Base-by-base conservation (phyloP, 1,139 yeast species). In the Candida anutae region DNA sequence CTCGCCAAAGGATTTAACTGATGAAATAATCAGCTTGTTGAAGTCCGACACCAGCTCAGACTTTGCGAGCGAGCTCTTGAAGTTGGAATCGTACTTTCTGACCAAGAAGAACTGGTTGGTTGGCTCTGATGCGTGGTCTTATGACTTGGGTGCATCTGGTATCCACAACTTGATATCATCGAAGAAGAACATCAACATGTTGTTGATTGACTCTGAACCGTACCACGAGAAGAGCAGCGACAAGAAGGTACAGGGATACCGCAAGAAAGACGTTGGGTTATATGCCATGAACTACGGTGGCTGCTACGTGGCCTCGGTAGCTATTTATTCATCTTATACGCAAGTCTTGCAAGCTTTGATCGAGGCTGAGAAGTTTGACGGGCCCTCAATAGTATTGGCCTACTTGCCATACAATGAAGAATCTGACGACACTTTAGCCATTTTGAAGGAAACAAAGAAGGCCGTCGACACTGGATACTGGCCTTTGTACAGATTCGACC, bases 81-180 rank as follows among this genome's bases (percentile, higher is more conserved):
- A 58, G 3, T 55, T 59, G 25, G 58, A 69, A 35, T 57, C 62
- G 4, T 65, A 59, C 37, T 67, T 79, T 38, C 52, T 50, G 24
- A 46, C 62, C 23, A 62, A 63, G 29, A 65, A 81, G 15, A 69
- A 74, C 35, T 88, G 98, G 98, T 63, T 88, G 37, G 66, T 90
- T 37, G 96, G 96, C 15, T 85, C 96, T 6, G 97, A 88, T 55
- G 76, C 94, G 19, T 88, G 98, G 97, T 73, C 95, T 13, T 87
- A 80, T 50, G 97, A 88, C 59, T 63, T 84, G 42, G 97, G 97
- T 22, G 69, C 83, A 39, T 81, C 95, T 8, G 95, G 97, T 52
- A 82, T 88, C 29, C 97, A 90, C 54, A 80, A 78, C 46, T 79
- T 85, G 11, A 62, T 88, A 27, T 60, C 87, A 19, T 77, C 90